Evolutionary conservation across 495 filamentous ascomycete species (phyloP).

Genomic region (Aspergillus bridgeri): DNA sequence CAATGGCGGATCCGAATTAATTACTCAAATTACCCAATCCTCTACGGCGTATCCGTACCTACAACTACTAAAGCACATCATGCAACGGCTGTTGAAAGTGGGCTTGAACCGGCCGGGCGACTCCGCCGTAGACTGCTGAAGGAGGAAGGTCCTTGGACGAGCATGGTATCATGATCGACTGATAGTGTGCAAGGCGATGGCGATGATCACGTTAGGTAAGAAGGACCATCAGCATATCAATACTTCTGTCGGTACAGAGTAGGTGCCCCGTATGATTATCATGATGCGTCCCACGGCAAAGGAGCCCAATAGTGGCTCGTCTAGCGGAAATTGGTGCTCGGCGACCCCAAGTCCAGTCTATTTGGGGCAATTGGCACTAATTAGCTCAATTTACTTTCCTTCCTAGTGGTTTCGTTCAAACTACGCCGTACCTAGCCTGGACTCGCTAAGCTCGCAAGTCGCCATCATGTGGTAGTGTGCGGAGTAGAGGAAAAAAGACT

Average conservation of each 20-base stretch:
- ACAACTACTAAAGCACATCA: slow-evolving; percentile 15
- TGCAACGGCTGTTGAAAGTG: slow-evolving; percentile 15
- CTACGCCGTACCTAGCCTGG: neutral
- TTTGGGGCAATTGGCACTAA: neutral
- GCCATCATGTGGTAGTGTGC: neutral
- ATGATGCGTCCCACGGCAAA: no score
- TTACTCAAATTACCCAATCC: no score
- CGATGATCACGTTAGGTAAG: neutral
- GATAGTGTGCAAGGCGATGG: slow-evolving; percentile 1
- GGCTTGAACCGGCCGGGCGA: neutral
- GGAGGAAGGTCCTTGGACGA: slow-evolving; percentile 12
- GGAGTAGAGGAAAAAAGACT: no score
- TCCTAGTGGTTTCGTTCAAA: neutral
- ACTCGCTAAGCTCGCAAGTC: neutral
- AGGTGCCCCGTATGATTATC: neutral
- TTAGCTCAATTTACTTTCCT: neutral
- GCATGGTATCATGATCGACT: slow-evolving; percentile 5
- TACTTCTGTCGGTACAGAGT: no score
- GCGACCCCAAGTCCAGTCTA: neutral
- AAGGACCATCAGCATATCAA: neutral
- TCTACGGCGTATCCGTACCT: no score
- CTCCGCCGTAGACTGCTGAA: no score
- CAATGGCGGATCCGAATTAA: slow-evolving; percentile 12
- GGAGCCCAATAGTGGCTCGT: neutral
- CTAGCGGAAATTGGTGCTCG: neutral